Conservation (phyloP, 2,329 filamentous ascomycete species). For the Ascosphaera apis region DNA sequence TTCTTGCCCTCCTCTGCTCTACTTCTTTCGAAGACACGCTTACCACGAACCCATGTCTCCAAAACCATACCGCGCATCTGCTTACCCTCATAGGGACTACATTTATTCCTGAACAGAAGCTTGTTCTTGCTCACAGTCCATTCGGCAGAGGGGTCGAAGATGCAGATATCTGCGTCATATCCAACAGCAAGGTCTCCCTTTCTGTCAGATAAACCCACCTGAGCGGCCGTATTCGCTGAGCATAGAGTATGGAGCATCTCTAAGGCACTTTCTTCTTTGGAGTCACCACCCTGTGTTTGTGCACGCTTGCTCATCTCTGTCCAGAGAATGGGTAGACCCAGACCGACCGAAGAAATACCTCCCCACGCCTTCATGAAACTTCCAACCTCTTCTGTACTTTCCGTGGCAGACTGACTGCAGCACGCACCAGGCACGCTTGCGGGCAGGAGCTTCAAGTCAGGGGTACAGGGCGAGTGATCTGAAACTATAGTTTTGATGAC, state of each 20-base stretch:
- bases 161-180: conserved; percentile 72
- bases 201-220: conserved; percentile 59
- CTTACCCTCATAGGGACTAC: conserved; percentile 72
- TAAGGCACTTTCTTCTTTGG: no score
- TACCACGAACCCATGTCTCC: conserved; percentile 69
- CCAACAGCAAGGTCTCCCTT: conserved; percentile 68
- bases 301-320: conserved; percentile 43
- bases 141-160: conserved; percentile 65
- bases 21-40: conserved; percentile 39
- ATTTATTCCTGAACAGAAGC: conserved; percentile 89
- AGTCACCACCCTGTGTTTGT: no score
- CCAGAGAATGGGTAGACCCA: conserved; percentile 79
- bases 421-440: conserved; percentile 33
- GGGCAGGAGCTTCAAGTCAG: conserved; percentile 74
- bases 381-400: conserved; percentile 24
- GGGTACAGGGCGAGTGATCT: conserved; percentile 91
- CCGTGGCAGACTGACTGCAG: no score
- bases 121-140: conserved; percentile 54
- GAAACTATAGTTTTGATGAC: conserved; percentile 83
- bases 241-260: conserved; percentile 31
- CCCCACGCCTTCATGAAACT: conserved; percentile 97
- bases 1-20: conserved; percentile 15
- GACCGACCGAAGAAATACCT: conserved; percentile 78
- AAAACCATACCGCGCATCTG: conserved; percentile 52
- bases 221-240: conserved; percentile 61